Conservation (phyloP, 129 eudicot species). For the Flaveria trinervia region DNA sequence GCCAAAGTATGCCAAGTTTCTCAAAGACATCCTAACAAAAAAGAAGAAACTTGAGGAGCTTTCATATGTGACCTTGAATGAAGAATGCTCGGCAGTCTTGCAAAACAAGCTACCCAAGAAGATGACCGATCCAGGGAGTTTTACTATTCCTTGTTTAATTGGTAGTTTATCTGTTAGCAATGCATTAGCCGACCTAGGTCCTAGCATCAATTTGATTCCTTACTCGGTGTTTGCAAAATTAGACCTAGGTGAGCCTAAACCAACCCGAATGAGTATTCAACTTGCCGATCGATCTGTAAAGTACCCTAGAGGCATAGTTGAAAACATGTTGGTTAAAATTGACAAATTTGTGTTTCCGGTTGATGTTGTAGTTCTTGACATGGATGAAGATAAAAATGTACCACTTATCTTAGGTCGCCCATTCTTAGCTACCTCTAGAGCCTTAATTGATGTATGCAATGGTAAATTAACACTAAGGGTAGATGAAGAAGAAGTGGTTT, state of each 20-base stretch:
- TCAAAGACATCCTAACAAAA: too few species aligned
- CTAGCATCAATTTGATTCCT: slow-evolving; percentile 13
- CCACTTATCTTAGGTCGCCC: too few species aligned
- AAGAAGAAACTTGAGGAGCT: neutral
- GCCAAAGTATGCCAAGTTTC: neutral
- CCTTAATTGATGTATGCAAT: too few species aligned
- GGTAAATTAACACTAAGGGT: too few species aligned
- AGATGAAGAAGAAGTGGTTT: too few species aligned
- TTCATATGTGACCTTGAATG: neutral
- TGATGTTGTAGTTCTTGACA: too few species aligned
- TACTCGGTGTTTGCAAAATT: neutral
- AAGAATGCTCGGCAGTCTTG: neutral
- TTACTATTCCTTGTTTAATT: slow-evolving; percentile 2
- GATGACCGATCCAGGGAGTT: slow-evolving; percentile 4
- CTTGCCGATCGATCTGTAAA: neutral
- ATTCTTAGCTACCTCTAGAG: too few species aligned
- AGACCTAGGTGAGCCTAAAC: neutral
- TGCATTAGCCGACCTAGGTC: slow-evolving; percentile 11
- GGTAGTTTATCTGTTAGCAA: neutral
- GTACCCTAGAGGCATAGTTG: neutral
- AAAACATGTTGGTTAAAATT: slow-evolving; percentile 6
- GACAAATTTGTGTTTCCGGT: neutral
- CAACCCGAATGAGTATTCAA: neutral
- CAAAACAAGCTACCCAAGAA: neutral
- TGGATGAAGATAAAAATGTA: too few species aligned